These are phyloP conservation scores for Pythium diclinum DNA, from an alignment of 352 stramenopile species.

Conservation along the genomic window DNA sequence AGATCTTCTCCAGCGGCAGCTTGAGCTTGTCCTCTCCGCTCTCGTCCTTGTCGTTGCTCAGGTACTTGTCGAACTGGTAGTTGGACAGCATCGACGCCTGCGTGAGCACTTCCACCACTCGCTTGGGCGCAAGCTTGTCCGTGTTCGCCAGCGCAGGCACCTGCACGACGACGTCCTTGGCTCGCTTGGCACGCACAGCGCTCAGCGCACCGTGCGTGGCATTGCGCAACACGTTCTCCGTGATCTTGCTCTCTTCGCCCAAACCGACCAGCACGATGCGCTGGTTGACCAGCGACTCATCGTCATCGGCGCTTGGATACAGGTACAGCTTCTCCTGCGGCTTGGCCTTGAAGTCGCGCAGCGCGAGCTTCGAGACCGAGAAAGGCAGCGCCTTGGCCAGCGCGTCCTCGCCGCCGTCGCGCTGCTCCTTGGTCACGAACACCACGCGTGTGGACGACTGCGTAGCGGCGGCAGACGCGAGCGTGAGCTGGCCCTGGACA, in stretches of 20 bases:
- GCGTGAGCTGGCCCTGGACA: constrained; percentile 46
- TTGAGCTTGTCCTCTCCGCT: constrained; percentile 65
- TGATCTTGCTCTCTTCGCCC: constrained; percentile 59
- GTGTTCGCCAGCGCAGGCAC: constrained; percentile 36
- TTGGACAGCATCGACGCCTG: constrained; percentile 83
- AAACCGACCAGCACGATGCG: constrained; percentile 77
- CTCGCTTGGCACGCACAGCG: constrained; percentile 46
- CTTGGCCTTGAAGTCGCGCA: constrained; percentile 67
- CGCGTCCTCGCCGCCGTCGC: constrained; percentile 10
- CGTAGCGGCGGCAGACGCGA: constrained; percentile 22
- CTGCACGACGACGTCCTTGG: constrained; percentile 51
- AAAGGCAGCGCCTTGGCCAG: constrained; percentile 58
- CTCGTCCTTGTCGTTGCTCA: constrained; percentile 51
- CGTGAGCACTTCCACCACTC: constrained; percentile 65
- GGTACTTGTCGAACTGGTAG: constrained; percentile 86
- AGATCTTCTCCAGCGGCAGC: constrained; percentile 65
- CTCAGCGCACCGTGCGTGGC: constrained; percentile 65
- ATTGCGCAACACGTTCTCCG: constrained; percentile 58
- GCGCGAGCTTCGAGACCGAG: constrained; percentile 51
- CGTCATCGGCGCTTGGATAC: constrained; percentile 48
- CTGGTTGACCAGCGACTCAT: constrained; percentile 33
- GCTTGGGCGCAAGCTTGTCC: constrained; percentile 29
- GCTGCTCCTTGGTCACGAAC: constrained; percentile 44
- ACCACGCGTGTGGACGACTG: constrained; percentile 47
- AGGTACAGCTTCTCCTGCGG: constrained; percentile 67